These are phyloP conservation scores for Colletotrichum godetiae DNA, from an alignment of 2,329 filamentous ascomycete genomes.

Conservation along the genomic window DNA sequence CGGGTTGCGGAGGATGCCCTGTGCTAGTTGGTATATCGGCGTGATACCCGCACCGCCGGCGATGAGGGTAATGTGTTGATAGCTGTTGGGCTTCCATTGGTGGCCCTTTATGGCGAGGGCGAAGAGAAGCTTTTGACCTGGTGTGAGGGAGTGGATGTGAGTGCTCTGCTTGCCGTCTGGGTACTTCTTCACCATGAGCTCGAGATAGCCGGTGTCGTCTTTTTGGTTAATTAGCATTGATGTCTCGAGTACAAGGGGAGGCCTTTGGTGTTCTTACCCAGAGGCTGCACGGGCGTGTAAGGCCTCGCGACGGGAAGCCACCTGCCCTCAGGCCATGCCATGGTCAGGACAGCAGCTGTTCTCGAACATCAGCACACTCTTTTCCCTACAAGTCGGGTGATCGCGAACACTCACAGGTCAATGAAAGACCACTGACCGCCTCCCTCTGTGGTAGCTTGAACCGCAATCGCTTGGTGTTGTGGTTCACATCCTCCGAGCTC, in stretches of 20 bases:
- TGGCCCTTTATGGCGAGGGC: constrained; percentile 64
- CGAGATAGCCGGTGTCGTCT: constrained; percentile 69
- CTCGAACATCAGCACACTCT: constrained; percentile 70
- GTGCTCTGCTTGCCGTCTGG: constrained; percentile 72
- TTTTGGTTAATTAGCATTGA: not conserved
- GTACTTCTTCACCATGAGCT: constrained; percentile 76
- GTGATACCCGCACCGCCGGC: constrained; percentile 81
- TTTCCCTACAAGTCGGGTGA: constrained; percentile 80
- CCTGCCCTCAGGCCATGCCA: constrained; percentile 65
- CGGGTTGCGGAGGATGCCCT: constrained; percentile 70
- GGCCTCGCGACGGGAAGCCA: constrained; percentile 72
- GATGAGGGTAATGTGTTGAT: constrained; percentile 68
- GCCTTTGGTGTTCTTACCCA: constrained; percentile 47
- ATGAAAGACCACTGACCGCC: constrained; percentile 82
- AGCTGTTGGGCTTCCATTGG: constrained; percentile 63
- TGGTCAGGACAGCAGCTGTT: constrained; percentile 35
- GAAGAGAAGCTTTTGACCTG: constrained; percentile 71
- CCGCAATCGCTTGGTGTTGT: constrained; percentile 93
- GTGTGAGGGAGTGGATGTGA: constrained; percentile 73
- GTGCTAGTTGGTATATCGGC: constrained; percentile 73
- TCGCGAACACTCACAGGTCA: constrained; percentile 91
- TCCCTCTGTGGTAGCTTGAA: constrained; percentile 89
- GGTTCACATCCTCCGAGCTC: constrained; percentile 82
- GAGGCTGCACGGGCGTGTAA: constrained; percentile 72
- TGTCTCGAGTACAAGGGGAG: too few relatives aligned